Percentiles rank a stretch among this genome's conserved stretches.
phyloP scores from a whole-genome alignment of 176 grass and related monocot species.

The Themeda triandra region DNA sequence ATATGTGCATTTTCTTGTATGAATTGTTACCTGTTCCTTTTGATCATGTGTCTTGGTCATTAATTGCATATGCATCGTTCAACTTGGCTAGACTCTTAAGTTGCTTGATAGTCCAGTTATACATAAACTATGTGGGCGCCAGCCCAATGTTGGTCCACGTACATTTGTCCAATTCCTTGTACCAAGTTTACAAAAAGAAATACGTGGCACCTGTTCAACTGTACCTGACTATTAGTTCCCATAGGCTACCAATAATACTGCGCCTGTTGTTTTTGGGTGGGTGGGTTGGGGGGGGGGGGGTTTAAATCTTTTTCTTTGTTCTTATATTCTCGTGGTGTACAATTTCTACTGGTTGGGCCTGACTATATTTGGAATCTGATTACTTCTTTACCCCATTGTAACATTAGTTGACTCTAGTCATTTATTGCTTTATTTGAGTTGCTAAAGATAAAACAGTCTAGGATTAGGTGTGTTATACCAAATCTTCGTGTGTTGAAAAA shows the following conservation, averaged over 20 bases:
- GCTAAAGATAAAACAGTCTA: neutral
- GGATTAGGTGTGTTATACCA: neutral
- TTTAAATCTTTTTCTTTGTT: neutral
- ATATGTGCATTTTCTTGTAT: neutral
- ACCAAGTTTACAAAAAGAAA: neutral
- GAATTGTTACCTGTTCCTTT: neutral
- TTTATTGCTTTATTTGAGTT: neutral
- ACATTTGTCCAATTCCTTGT: neutral
- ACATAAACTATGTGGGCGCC: neutral
- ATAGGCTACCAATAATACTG: neutral
- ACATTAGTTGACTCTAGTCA: neutral
- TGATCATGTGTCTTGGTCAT: neutral
- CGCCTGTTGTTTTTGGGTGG: neutral
- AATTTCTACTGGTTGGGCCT: neutral
- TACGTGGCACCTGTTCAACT: neutral
- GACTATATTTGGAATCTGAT: neutral
- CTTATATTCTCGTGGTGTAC: neutral
- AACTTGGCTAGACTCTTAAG: too few species aligned
- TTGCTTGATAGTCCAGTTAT: neutral
- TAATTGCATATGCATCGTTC: neutral
- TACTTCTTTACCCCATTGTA: neutral
- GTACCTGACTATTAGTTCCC: neutral
- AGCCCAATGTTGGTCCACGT: neutral
- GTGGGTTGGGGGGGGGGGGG: too few species aligned
- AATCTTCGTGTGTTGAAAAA: neutral